Evolutionary conservation across 495 filamentous ascomycete species (phyloP), one percentile per base, ranked within the genome.

Genomic region (Talaromyces adpressus): DNA sequence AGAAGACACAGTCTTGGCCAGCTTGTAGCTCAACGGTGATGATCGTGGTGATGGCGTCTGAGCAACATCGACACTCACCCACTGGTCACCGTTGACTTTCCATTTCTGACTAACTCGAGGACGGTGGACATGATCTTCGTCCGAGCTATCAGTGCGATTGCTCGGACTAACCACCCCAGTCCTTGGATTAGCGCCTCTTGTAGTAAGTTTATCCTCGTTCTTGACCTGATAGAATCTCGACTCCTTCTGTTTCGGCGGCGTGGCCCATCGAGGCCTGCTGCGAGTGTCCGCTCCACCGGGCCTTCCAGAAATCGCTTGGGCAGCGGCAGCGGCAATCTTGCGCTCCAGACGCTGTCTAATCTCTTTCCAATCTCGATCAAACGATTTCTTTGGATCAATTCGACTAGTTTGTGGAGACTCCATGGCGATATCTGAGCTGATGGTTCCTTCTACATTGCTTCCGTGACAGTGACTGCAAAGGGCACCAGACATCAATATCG

Each of bases 141-240:
- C 57, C 47, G 53, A 20, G 54, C 49, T 69, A 59, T 64, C 65
- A 36, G 36, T 72, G 16, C 67, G 65, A 59, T 67, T 29, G 34
- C 36, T 70, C 1, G 77, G 69, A 53, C 65, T 72, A 3, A 73
- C 65, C 6, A 74, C 71, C 1, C 70, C 69, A 3, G 75, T 70
- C n/a, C 69, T 66, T 45, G 65, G 62, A 36, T 69, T 76, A 4
- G 64, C 64, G 63, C 68, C 73, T 52, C 68, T 65, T 3, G 45
- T 61, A 1, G 56, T 64, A 27, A 67, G 29, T 45, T 70, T 69
- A 22, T 71, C 69, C 12, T 70, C 63, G 4, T 64, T 64, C 20
- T 62, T 62, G 41, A 62, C 60, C 20, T 62, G 39, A 52, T 62
- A 62, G 4, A 22, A 30, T 41, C 60, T 18, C 11, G 41, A 16